Evolutionary conservation across 768 basidiomycete species (phyloP).

Genomic region (Boletus coccyginus): DNA sequence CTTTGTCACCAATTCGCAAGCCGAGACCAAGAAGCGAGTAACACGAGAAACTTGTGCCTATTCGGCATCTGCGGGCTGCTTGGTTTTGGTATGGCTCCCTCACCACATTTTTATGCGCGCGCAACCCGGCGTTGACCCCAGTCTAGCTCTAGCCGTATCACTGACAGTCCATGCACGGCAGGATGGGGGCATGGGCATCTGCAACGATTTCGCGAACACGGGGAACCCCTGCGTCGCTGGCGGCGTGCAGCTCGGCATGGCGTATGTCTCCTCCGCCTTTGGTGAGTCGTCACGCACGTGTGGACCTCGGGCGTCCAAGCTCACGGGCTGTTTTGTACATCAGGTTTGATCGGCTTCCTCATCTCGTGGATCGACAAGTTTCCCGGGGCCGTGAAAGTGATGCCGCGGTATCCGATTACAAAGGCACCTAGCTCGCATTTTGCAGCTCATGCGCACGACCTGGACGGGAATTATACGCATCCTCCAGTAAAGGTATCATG

Average conservation of each 20-base stretch:
- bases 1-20: conserved; percentile 9
- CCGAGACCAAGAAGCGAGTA: conserved; percentile 19
- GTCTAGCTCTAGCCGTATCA: conserved; percentile 16
- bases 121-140: background rate
- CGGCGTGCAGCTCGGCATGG: conserved; percentile 25
- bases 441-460: conserved; percentile 18
- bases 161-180: conserved; percentile 30
- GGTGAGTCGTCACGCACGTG: conserved; percentile 20
- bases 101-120: background rate
- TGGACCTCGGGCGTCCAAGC: background rate
- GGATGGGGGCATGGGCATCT: conserved; percentile 17
- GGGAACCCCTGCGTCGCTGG: conserved; percentile 21
- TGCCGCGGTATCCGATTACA: conserved; percentile 24
- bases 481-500: conserved; percentile 6
- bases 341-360: conserved; percentile 21
- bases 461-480: conserved; percentile 20
- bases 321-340: background rate
- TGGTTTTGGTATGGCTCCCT: conserved; percentile 13
- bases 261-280: conserved; percentile 25
- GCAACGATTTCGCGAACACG: conserved; percentile 28
- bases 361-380: conserved; percentile 30
- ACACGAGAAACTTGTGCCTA: conserved; percentile 21
- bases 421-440: conserved; percentile 32
- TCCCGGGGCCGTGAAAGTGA: conserved; percentile 25
- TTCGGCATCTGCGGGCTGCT: conserved; percentile 21